Percentiles rank a stretch among this genome's conserved stretches.
These are phyloP conservation scores for Microsporum ferrugineum DNA, from an alignment of 2,329 filamentous ascomycete genomes.

Conservation along the genomic window DNA sequence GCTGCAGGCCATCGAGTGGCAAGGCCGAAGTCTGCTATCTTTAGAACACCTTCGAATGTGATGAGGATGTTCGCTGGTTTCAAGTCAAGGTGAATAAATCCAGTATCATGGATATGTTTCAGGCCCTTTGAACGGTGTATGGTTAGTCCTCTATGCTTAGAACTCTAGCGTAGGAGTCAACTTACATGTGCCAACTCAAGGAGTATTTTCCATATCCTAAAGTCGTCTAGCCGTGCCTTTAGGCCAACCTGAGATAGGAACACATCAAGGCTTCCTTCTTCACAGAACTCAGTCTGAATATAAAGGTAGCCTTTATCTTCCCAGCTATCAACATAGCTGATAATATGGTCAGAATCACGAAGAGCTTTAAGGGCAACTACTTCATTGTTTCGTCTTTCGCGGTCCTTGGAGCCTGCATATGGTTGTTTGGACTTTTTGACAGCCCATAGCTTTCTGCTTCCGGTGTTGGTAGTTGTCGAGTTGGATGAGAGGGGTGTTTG, in stretches of 20 bases:
- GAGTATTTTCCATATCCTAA: conserved; percentile 96
- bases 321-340: conserved; percentile 79
- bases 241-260: conserved; percentile 75
- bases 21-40: conserved; percentile 58
- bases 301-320: conserved; percentile 76
- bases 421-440: conserved; percentile 87
- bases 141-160: conserved; percentile 19
- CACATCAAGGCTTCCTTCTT: conserved; percentile 78
- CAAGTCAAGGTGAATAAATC: conserved; percentile 61
- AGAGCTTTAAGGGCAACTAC: conserved; percentile 69
- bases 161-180: conserved; percentile 13
- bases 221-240: conserved; percentile 83
- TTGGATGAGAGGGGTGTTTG: conserved; percentile 28
- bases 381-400: conserved; percentile 73
- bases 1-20: conserved; percentile 68
- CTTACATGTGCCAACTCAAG: conserved; percentile 73
- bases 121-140: conserved; percentile 50
- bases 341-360: conserved; percentile 68
- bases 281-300: conserved; percentile 95
- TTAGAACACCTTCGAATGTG: conserved; percentile 54
- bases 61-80: conserved; percentile 57
- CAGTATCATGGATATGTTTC: conserved; percentile 77
- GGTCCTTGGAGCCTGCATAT: conserved; percentile 65
- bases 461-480: conserved; percentile 39
- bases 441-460: conserved; percentile 59